Evolutionary conservation across 2,329 filamentous ascomycete genomes (phyloP).

Genomic region (Colletotrichum sidae): DNA sequence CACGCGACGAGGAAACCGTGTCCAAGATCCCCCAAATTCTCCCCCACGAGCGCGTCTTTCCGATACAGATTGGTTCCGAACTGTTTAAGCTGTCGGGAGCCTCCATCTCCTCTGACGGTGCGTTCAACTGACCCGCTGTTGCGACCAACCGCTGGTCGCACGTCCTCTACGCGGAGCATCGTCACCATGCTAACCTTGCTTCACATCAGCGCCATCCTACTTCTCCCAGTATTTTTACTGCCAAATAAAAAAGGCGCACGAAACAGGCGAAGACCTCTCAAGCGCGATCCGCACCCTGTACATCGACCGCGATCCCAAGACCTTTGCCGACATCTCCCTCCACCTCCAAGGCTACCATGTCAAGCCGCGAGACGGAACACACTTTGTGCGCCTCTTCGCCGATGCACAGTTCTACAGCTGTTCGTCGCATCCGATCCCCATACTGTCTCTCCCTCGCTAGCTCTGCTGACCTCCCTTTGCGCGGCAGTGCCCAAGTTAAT

Average conservation of each 20-base stretch:
- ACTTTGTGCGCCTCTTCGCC: constrained; percentile 93
- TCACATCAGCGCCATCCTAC: constrained; percentile 83
- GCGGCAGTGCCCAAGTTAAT: constrained; percentile 83
- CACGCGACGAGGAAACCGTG: constrained; percentile 47
- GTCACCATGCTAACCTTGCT: constrained; percentile 5
- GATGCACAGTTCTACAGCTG: constrained; percentile 95
- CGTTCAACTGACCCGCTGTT: constrained; percentile 44
- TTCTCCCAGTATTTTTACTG: constrained; percentile 94
- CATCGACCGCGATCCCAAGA: constrained; percentile 91
- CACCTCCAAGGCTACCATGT: constrained; percentile 95
- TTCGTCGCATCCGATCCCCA: constrained; percentile 53
- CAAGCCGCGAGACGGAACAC: constrained; percentile 80
- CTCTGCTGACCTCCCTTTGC: no score
- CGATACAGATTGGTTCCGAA: constrained; percentile 79
- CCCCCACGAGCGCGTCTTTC: constrained; percentile 79
- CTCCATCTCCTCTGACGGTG: constrained; percentile 79
- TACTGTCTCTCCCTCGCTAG: no score
- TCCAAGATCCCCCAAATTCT: constrained; percentile 67
- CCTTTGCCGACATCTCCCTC: constrained; percentile 88
- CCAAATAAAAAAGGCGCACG: constrained; percentile 76
- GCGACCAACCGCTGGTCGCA: background rate
- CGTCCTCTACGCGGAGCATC: background rate
- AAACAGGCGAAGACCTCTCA: constrained; percentile 64
- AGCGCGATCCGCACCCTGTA: constrained; percentile 81
- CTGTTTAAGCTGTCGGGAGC: constrained; percentile 80